Conservation (phyloP, 2,329 filamentous ascomycete genomes). For the Nemania serpens region DNA sequence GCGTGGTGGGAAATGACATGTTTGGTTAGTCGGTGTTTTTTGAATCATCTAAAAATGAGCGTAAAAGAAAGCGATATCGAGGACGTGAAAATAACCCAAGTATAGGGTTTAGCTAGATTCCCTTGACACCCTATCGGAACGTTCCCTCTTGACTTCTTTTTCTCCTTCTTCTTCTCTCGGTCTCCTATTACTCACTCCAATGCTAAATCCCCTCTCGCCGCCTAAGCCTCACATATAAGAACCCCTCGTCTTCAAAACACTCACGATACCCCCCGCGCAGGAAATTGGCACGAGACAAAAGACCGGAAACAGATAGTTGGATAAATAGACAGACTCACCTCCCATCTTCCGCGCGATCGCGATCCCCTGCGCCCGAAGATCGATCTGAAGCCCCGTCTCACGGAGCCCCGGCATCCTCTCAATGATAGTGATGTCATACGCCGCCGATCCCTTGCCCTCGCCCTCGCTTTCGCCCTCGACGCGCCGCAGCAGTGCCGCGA, state of each 20-base stretch:
- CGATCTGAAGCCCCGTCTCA: slow-evolving; percentile 50
- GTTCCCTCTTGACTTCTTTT: too few relatives aligned
- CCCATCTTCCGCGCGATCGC: slow-evolving; percentile 47
- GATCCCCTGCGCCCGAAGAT: slow-evolving; percentile 50
- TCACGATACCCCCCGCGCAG: too few relatives aligned
- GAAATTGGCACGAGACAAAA: too few relatives aligned
- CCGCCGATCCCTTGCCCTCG: slow-evolving; percentile 1
- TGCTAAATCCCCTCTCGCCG: too few relatives aligned
- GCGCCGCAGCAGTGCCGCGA: slow-evolving; percentile 49
- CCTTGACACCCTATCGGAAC: too few relatives aligned
- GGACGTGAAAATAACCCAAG: too few relatives aligned
- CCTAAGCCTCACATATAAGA: too few relatives aligned
- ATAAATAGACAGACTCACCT: too few relatives aligned
- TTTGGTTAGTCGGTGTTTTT: not conserved
- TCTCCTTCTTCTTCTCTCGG: too few relatives aligned
- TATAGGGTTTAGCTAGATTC: too few relatives aligned
- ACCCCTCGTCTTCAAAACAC: too few relatives aligned
- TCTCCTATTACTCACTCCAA: too few relatives aligned
- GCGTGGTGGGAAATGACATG: not conserved
- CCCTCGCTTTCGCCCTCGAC: slow-evolving; percentile 39
- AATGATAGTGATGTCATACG: slow-evolving; percentile 47
- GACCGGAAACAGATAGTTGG: not conserved
- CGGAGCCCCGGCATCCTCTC: slow-evolving; percentile 48
- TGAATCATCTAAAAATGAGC: not conserved
- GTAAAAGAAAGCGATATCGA: not conserved